These are phyloP conservation scores for Blastomyces emzantsi DNA, from an alignment of 2,329 filamentous ascomycete species.

Conservation along the genomic window DNA sequence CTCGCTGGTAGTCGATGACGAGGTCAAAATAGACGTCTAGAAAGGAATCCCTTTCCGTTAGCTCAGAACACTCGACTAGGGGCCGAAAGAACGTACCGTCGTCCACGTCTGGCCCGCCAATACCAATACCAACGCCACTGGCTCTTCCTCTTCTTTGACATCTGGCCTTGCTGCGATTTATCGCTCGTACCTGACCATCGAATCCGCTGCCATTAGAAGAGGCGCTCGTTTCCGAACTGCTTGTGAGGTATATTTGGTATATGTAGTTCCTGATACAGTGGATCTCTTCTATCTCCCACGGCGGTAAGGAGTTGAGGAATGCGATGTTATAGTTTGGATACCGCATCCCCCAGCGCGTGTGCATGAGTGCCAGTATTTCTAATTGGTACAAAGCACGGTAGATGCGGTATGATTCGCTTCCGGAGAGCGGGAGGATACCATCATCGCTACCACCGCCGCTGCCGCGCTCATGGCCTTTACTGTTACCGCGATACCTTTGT, in stretches of 20 bases:
- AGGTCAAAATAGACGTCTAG: slow-evolving; percentile 2
- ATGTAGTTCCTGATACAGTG: slow-evolving; percentile 3
- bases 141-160: background rate
- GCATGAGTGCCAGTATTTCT: background rate
- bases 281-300: slow-evolving; percentile 4
- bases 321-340: background rate
- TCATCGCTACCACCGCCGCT: background rate
- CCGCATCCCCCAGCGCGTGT: background rate
- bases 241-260: background rate
- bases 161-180: background rate
- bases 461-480: background rate
- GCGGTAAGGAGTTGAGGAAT: background rate
- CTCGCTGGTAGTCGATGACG: slow-evolving; percentile 1
- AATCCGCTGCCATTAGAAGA: background rate
- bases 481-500: background rate
- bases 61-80: background rate
- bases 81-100: background rate
- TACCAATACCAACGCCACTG: background rate
- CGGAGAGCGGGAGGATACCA: background rate
- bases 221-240: background rate
- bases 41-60: background rate
- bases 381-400: background rate
- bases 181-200: background rate
- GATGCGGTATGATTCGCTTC: background rate
- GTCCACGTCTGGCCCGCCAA: background rate